phyloP scores from a whole-genome alignment of 2,329 filamentous ascomycete species.

The Penicillium psychrosexuale region DNA sequence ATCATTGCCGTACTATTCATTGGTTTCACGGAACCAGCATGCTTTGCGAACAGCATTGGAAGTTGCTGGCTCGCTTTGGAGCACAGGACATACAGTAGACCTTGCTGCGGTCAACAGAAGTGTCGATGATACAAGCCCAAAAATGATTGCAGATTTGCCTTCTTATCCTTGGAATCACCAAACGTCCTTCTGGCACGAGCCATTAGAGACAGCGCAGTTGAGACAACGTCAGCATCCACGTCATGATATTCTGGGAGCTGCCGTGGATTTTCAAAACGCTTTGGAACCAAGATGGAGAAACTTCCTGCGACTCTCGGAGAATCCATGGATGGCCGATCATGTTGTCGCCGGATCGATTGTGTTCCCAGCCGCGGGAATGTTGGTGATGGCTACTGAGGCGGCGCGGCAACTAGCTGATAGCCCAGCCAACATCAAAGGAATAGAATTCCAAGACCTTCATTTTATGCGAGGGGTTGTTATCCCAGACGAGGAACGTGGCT shows the following conservation, averaged over 20 bases:
- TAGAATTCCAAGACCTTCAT: conserved; percentile 18
- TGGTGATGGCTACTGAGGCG: conserved; percentile 24
- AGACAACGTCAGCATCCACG: conserved; percentile 23
- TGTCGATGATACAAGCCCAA: conserved; percentile 6
- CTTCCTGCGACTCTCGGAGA: conserved; percentile 24
- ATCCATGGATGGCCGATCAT: conserved; percentile 49
- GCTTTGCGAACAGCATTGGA: conserved; percentile 10
- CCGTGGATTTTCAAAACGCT: conserved; percentile 19
- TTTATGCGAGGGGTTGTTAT: conserved; percentile 20
- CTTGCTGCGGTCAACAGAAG: conserved; percentile 9
- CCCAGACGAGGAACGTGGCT: conserved; percentile 16
- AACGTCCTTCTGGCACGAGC: conserved; percentile 40
- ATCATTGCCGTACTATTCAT: conserved; percentile 9
- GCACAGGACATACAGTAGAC: conserved; percentile 10
- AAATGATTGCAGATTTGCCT: conserved; percentile 32
- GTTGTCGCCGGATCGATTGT: conserved; percentile 25
- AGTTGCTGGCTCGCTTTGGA: conserved; percentile 16
- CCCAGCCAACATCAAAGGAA: conserved; percentile 10
- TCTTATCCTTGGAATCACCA: conserved; percentile 45
- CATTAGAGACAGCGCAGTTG: conserved; percentile 17
- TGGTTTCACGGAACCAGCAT: conserved; percentile 11
- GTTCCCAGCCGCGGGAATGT: conserved; percentile 26
- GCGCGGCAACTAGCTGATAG: conserved; percentile 17
- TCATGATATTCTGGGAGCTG: conserved; percentile 27
- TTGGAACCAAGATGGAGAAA: conserved; percentile 46